A percentile compares a stretch with the other conserved stretches of the same genome.
Evolutionary conservation across 176 grass and related monocot species (phyloP).

Genomic region (Miscanthus lutarioriparius): DNA sequence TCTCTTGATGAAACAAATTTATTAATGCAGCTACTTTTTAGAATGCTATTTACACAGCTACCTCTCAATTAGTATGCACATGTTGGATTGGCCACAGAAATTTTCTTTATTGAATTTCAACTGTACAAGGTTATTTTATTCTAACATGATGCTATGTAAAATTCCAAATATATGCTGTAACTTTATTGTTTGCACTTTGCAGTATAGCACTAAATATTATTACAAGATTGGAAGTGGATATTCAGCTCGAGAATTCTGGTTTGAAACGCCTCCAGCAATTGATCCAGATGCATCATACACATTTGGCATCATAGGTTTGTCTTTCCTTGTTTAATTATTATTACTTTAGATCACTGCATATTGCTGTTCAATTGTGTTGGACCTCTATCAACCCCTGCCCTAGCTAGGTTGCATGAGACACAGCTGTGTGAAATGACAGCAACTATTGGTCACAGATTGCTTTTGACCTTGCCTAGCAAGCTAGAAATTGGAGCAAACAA

Average conservation of each 20-base stretch:
- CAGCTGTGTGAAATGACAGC: not conserved
- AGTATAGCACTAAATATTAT: constrained; percentile 89
- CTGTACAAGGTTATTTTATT: not conserved
- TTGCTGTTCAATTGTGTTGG: constrained; percentile 1
- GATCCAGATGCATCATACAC: constrained; percentile 76
- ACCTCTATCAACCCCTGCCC: not conserved
- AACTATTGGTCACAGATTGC: constrained; percentile 12
- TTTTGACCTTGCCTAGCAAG: not conserved
- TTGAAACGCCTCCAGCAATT: constrained; percentile 84
- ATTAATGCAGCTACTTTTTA: not conserved
- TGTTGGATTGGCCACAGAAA: not conserved
- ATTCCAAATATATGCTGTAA: constrained; percentile 3
- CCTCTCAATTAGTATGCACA: not conserved
- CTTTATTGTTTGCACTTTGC: constrained; percentile 34
- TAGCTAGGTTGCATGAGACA: not conserved
- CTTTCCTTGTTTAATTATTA: constrained; percentile 9
- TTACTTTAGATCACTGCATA: not conserved
- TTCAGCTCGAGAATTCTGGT: constrained; percentile 89
- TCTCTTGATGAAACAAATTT: constrained; percentile 15
- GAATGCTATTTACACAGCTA: not conserved
- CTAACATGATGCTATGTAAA: constrained; percentile 11
- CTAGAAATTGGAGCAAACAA: not conserved
- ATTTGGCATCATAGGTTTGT: constrained; percentile 94
- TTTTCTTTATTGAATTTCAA: not conserved
- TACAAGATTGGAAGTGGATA: constrained; percentile 81